phyloP scores from a whole-genome alignment of 108 stramenopile genomes.

The Mayamaea pseudoterrestris region DNA sequence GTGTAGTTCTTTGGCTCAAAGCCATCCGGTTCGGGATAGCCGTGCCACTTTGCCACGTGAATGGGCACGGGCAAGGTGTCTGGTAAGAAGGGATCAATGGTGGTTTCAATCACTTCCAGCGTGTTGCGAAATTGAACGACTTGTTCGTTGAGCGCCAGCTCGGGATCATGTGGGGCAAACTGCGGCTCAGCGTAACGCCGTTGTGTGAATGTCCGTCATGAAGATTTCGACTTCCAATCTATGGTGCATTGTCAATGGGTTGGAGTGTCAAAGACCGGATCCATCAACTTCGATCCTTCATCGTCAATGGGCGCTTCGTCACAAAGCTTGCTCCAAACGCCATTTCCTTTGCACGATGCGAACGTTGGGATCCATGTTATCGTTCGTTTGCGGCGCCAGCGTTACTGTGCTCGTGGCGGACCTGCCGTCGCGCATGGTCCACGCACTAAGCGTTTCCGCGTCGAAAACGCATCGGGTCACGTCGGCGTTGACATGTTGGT shows the following conservation, averaged over 20 bases:
- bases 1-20: slow-evolving; percentile 47
- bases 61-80: slow-evolving; percentile 30
- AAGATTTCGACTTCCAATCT: slow-evolving; percentile 48
- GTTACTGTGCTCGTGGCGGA: too few relatives aligned
- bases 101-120: slow-evolving; percentile 59
- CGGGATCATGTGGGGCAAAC: slow-evolving; percentile 49
- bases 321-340: slow-evolving; percentile 16
- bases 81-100: slow-evolving; percentile 55
- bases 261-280: slow-evolving; percentile 60
- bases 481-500: slow-evolving; percentile 39
- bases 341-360: too few relatives aligned
- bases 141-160: slow-evolving; percentile 47
- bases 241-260: slow-evolving; percentile 56
- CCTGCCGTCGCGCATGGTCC: slow-evolving; percentile 48
- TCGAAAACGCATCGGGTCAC: slow-evolving; percentile 62
- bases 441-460: slow-evolving; percentile 41
- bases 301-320: slow-evolving; percentile 40
- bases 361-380: slow-evolving; percentile 22
- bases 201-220: slow-evolving; percentile 47
- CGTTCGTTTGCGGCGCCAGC: slow-evolving; percentile 33
- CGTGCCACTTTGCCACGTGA: slow-evolving; percentile 72
- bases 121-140: slow-evolving; percentile 52
- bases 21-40: slow-evolving; percentile 49
- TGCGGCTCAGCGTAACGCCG: too few relatives aligned
- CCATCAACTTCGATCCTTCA: slow-evolving; percentile 59